Evolutionary conservation across 805 yeast genomes (phyloP).

Genomic region (Ogataea siamensis): DNA sequence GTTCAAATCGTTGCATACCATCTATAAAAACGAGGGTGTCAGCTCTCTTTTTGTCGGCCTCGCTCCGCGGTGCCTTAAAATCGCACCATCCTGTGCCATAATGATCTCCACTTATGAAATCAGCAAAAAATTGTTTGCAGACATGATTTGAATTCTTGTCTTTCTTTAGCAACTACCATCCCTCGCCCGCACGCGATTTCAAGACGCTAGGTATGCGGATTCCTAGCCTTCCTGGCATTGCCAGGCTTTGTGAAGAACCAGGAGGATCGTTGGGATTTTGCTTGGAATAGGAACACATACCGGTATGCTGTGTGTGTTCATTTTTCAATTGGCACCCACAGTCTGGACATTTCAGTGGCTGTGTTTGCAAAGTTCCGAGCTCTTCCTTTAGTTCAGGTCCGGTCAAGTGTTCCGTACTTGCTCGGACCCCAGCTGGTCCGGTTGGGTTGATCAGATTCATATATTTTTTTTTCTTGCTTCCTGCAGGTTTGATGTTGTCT

Average conservation of each 20-base stretch:
- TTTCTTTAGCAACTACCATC: slow-evolving; percentile 13
- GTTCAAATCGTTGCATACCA: slow-evolving; percentile 62
- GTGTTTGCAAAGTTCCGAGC: slow-evolving; percentile 8
- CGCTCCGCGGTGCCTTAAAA: slow-evolving; percentile 80
- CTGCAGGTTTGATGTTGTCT: slow-evolving; percentile 11
- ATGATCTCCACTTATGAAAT: slow-evolving; percentile 96
- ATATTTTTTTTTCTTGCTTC: slow-evolving; percentile 18
- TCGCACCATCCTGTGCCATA: slow-evolving; percentile 97
- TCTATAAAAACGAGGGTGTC: slow-evolving; percentile 72
- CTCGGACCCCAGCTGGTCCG: slow-evolving; percentile 14
- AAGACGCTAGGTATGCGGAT: slow-evolving; percentile 27
- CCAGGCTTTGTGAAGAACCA: slow-evolving; percentile 24
- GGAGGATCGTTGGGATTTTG: slow-evolving; percentile 18
- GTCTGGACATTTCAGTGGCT: slow-evolving; percentile 18
- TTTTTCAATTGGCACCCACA: slow-evolving; percentile 18
- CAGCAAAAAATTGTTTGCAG: slow-evolving; percentile 60
- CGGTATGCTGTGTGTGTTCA: slow-evolving; percentile 19
- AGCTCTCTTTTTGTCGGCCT: slow-evolving; percentile 84
- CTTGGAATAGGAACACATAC: slow-evolving; percentile 16
- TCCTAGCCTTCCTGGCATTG: slow-evolving; percentile 28
- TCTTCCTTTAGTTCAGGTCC: slow-evolving; percentile 12
- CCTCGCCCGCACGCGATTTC: slow-evolving; percentile 23
- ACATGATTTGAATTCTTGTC: slow-evolving; percentile 9
- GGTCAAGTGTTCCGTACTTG: slow-evolving; percentile 9
- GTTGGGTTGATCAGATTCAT: slow-evolving; percentile 18